These are phyloP conservation scores for Neurospora sp. DNA, from an alignment of 495 filamentous ascomycete species.

Conservation along the genomic window DNA sequence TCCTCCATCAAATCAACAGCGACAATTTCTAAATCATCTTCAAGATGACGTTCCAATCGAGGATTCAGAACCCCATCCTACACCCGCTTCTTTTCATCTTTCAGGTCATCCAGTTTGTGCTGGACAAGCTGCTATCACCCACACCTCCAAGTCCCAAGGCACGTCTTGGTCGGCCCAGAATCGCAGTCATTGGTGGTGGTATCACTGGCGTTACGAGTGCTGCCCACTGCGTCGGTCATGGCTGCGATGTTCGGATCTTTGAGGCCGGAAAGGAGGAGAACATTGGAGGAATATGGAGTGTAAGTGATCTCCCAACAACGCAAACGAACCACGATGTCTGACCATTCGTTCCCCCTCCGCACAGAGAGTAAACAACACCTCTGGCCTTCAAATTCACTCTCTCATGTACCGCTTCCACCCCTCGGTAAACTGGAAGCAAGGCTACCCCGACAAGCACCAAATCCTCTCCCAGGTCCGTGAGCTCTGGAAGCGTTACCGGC, in stretches of 20 bases:
- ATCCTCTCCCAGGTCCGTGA: conserved; percentile 61
- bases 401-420: conserved; percentile 87
- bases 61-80: conserved; percentile 10
- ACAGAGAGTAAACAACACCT: conserved; percentile 74
- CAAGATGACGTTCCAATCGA: conserved; percentile 1
- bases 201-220: conserved; percentile 75
- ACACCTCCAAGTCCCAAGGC: conserved; percentile 50
- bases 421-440: conserved; percentile 58
- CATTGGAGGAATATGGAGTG: conserved; percentile 79
- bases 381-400: conserved; percentile 71
- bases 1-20: neutral
- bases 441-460: conserved; percentile 64
- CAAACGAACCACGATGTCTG: neutral
- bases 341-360: neutral
- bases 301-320: conserved; percentile 26
- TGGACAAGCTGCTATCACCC: conserved; percentile 59
- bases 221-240: conserved; percentile 78
- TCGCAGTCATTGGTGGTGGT: conserved; percentile 77
- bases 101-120: conserved; percentile 54
- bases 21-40: neutral
- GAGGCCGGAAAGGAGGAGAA: conserved; percentile 53
- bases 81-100: conserved; percentile 52
- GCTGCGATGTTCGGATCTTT: conserved; percentile 72
- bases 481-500: conserved; percentile 66
- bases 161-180: conserved; percentile 46